Percentiles rank a stretch among this genome's conserved stretches.
phyloP scores from a whole-genome alignment of 164 flowering plant species.

The Tinospora cordifolia region DNA sequence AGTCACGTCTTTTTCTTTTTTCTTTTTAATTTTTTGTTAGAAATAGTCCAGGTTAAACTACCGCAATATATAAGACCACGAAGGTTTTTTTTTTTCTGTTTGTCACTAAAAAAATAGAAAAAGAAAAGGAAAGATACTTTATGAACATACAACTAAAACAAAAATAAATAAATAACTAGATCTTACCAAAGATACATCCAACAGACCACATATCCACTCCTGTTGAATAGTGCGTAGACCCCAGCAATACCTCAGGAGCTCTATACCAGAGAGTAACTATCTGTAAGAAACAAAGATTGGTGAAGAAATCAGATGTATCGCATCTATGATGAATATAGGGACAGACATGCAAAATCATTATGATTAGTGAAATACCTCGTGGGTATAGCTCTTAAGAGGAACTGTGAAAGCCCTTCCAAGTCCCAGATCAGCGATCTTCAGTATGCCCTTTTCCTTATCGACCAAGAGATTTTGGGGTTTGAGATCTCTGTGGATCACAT shows the following conservation, averaged over 20 bases:
- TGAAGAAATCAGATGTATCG: not conserved
- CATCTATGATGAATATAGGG: too few relatives aligned
- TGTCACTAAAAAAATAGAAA: too few relatives aligned
- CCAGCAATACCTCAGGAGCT: conserved; percentile 90
- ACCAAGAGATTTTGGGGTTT: conserved; percentile 93
- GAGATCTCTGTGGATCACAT: conserved; percentile 44
- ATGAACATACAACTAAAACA: too few relatives aligned
- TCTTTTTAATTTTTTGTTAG: too few relatives aligned
- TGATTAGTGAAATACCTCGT: conserved; percentile 42
- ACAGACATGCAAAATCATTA: too few relatives aligned
- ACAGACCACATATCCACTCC: conserved; percentile 99
- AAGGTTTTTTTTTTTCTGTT: too few relatives aligned
- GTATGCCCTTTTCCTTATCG: conserved; percentile 75
- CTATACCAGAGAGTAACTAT: conserved; percentile 97
- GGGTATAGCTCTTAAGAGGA: conserved; percentile 94
- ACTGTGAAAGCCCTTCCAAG: conserved; percentile 91
- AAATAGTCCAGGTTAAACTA: too few relatives aligned
- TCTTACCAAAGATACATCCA: conserved; percentile 85
- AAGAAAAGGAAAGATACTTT: too few relatives aligned
- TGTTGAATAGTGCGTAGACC: conserved; percentile 78
- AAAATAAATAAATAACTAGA: not conserved
- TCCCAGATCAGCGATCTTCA: conserved; percentile 97
- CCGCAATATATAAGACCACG: too few relatives aligned
- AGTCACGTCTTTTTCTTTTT: too few relatives aligned
- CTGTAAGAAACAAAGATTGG: conserved; percentile 21